phyloP scores from a whole-genome alignment of 768 basidiomycete genomes.

The Tricholomella constricta region DNA sequence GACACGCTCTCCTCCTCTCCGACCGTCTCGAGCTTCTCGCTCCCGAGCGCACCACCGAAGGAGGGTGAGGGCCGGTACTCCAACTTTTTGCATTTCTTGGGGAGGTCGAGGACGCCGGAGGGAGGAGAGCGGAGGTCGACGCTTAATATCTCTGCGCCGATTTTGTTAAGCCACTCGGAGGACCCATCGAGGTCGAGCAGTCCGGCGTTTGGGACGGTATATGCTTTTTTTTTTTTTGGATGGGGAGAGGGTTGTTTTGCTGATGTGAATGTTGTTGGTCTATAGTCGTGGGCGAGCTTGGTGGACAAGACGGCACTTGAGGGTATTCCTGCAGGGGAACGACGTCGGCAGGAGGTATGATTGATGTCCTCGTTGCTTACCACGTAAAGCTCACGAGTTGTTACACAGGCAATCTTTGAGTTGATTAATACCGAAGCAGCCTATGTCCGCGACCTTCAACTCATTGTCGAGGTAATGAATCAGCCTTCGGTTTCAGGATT shows the following conservation, averaged over 20 bases:
- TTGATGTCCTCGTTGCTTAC: background rate
- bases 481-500: background rate
- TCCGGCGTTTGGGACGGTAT: slow-evolving; percentile 70
- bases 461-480: slow-evolving; percentile 78
- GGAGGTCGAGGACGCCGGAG: slow-evolving; percentile 60
- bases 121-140: slow-evolving; percentile 44
- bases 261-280: slow-evolving; percentile 1
- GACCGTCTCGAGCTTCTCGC: slow-evolving; percentile 31
- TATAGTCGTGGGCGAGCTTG: slow-evolving; percentile 89
- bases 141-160: slow-evolving; percentile 71
- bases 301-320: slow-evolving; percentile 84
- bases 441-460: slow-evolving; percentile 89
- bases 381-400: background rate
- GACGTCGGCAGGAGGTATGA: slow-evolving; percentile 84
- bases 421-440: slow-evolving; percentile 87
- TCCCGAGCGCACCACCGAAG: slow-evolving; percentile 20
- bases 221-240: slow-evolving; percentile 20
- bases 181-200: slow-evolving; percentile 46
- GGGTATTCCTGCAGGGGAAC: slow-evolving; percentile 75
- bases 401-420: slow-evolving; percentile 82
- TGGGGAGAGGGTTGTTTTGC: background rate
- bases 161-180: slow-evolving; percentile 40
- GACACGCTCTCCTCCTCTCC: slow-evolving; percentile 49
- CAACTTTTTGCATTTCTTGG: slow-evolving; percentile 62
- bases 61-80: slow-evolving; percentile 45